These are phyloP conservation scores for Dioscorea cayenensis DNA, from an alignment of 116 monocot species.

Conservation along the genomic window DNA sequence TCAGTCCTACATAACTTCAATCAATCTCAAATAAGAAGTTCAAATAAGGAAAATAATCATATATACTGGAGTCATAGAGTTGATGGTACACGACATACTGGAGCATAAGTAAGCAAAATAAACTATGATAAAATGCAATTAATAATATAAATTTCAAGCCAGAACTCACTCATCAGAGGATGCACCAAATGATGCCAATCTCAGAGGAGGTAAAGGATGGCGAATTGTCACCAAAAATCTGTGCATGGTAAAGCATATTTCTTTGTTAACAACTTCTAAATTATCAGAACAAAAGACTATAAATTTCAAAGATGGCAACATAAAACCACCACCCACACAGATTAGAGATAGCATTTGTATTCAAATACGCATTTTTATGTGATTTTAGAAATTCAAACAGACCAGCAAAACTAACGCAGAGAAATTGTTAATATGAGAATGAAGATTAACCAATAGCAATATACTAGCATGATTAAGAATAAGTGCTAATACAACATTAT, in stretches of 20 bases:
- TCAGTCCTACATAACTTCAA: no score
- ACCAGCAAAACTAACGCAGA: no score
- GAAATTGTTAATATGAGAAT: no score
- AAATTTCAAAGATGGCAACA: neutral
- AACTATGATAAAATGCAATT: neutral
- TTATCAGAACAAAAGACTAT: neutral
- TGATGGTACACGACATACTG: neutral
- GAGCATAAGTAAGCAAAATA: neutral
- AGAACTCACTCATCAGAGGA: slow-evolving; percentile 44
- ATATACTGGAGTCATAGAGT: neutral
- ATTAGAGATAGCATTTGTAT: no score
- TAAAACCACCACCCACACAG: no score
- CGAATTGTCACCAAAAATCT: slow-evolving; percentile 57
- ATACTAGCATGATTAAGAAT: no score
- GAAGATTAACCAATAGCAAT: no score
- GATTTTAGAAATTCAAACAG: no score
- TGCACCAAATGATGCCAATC: slow-evolving; percentile 29
- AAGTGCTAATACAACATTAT: no score
- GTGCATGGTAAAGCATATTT: neutral
- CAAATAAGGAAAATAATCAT: no score
- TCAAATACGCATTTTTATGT: no score
- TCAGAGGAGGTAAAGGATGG: slow-evolving; percentile 57
- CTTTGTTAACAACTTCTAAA: neutral
- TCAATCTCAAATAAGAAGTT: no score
- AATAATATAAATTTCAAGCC: neutral